Conservation (phyloP, 129 eudicot species). For the Pittosporum tobira region DNA sequence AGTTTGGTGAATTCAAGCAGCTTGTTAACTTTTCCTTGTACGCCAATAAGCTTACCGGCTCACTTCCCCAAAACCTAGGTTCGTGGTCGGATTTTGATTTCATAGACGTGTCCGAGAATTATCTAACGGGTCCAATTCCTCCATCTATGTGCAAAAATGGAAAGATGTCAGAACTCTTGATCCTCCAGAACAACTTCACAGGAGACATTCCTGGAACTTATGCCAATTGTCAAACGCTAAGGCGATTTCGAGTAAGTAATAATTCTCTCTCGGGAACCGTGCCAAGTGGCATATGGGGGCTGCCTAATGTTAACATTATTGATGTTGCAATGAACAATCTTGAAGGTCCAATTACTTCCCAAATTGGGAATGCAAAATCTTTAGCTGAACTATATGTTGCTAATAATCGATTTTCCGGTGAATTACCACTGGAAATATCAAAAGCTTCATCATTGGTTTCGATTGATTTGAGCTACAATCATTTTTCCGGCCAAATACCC, state of each 20-base stretch:
- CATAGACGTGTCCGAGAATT: slow-evolving; percentile 46
- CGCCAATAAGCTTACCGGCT: slow-evolving; percentile 30
- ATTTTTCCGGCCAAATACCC: slow-evolving; percentile 1
- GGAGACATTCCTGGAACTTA: slow-evolving; percentile 8
- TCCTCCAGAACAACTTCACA: slow-evolving; percentile 6
- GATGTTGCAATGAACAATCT: slow-evolving; percentile 9
- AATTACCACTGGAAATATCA: background rate
- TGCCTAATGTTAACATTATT: slow-evolving; percentile 5
- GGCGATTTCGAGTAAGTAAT: slow-evolving; percentile 5
- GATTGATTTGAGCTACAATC: slow-evolving; percentile 10
- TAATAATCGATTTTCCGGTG: slow-evolving; percentile 8
- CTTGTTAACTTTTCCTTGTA: slow-evolving; percentile 33
- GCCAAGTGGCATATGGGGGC: slow-evolving; percentile 6
- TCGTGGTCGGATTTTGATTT: slow-evolving; percentile 38
- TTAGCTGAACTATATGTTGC: slow-evolving; percentile 4
- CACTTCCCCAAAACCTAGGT: slow-evolving; percentile 31
- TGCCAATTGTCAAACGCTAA: background rate
- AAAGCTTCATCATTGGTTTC: slow-evolving; percentile 3
- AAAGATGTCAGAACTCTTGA: slow-evolving; percentile 1
- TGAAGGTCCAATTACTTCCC: slow-evolving; percentile 3
- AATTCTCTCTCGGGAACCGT: slow-evolving; percentile 6
- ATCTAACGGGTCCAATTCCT: slow-evolving; percentile 44
- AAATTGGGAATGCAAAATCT: background rate
- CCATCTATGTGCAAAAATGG: slow-evolving; percentile 10
- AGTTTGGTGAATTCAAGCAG: slow-evolving; percentile 38